phyloP scores from a whole-genome alignment of 495 filamentous ascomycete species.

The Trichocladium antarcticum region DNA sequence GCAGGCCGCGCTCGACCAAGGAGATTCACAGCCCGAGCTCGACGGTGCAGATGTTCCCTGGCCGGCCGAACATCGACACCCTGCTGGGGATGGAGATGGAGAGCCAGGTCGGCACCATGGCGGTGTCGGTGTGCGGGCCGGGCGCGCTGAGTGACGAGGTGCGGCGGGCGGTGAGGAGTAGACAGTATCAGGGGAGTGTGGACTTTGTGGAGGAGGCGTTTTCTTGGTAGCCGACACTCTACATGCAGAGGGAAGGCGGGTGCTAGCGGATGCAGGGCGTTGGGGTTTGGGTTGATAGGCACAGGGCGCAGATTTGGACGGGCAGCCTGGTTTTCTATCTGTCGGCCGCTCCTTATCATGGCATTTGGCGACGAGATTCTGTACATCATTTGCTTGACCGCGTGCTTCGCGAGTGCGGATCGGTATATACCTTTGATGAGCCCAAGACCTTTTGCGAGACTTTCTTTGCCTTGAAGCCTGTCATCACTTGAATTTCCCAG shows the following conservation, averaged over 20 bases:
- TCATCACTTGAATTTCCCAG: no score
- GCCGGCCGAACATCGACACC: slow-evolving; percentile 49
- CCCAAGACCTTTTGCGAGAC: no score
- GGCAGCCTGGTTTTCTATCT: no score
- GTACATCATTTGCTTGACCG: slow-evolving; percentile 3
- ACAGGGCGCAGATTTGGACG: no score
- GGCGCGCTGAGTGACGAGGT: slow-evolving; percentile 87
- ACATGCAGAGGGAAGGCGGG: neutral
- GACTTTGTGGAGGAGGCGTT: slow-evolving; percentile 96
- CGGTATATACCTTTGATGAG: neutral
- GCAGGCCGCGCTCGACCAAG: slow-evolving; percentile 62
- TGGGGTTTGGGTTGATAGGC: no score
- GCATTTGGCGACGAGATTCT: neutral
- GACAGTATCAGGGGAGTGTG: slow-evolving; percentile 53
- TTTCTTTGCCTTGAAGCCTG: no score
- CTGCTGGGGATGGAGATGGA: slow-evolving; percentile 71
- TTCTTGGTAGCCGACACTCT: slow-evolving; percentile 49
- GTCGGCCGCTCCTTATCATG: no score
- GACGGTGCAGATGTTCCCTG: slow-evolving; percentile 79
- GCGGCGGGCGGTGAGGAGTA: slow-evolving; percentile 53
- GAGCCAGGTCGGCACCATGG: slow-evolving; percentile 66
- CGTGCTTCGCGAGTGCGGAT: neutral
- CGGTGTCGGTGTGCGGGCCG: slow-evolving; percentile 80
- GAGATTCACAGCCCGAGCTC: slow-evolving; percentile 73
- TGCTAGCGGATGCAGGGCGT: neutral